phyloP scores from a whole-genome alignment of 345 rosid species.

The Salix exigua region DNA sequence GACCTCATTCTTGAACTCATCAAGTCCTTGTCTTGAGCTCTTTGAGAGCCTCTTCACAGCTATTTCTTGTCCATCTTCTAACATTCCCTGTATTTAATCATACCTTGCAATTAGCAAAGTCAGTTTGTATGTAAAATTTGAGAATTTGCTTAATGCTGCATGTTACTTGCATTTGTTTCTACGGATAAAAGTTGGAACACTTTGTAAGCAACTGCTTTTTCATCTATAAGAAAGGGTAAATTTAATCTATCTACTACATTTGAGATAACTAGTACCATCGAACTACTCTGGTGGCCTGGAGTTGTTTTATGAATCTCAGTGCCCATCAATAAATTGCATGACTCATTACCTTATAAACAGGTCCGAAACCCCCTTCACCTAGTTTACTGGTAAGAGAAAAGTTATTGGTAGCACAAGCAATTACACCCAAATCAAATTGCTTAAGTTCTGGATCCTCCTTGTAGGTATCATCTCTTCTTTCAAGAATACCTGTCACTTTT shows the following conservation, averaged over 20 bases:
- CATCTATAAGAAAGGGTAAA: too few species aligned
- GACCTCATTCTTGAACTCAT: slow-evolving; percentile 1
- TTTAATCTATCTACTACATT: too few species aligned
- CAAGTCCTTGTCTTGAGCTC: not conserved
- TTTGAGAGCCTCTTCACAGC: slow-evolving; percentile 1
- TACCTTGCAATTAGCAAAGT: too few species aligned
- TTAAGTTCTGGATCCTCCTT: not conserved
- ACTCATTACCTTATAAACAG: not conserved
- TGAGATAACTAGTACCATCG: too few species aligned
- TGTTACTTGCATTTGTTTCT: too few species aligned
- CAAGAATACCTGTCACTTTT: not conserved
- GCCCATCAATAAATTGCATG: too few species aligned
- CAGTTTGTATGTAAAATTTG: too few species aligned
- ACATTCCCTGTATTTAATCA: not conserved
- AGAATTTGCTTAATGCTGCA: too few species aligned
- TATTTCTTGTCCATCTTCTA: not conserved
- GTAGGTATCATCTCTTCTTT: not conserved
- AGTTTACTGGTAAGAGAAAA: not conserved
- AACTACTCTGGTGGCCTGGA: too few species aligned
- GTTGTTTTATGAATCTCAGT: too few species aligned
- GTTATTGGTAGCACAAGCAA: not conserved
- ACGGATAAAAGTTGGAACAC: too few species aligned
- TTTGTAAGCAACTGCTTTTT: too few species aligned
- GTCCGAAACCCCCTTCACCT: not conserved
- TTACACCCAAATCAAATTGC: not conserved